phyloP scores from a whole-genome alignment of 164 flowering plant species.

The grape (Vitis vinifera) region DNA sequence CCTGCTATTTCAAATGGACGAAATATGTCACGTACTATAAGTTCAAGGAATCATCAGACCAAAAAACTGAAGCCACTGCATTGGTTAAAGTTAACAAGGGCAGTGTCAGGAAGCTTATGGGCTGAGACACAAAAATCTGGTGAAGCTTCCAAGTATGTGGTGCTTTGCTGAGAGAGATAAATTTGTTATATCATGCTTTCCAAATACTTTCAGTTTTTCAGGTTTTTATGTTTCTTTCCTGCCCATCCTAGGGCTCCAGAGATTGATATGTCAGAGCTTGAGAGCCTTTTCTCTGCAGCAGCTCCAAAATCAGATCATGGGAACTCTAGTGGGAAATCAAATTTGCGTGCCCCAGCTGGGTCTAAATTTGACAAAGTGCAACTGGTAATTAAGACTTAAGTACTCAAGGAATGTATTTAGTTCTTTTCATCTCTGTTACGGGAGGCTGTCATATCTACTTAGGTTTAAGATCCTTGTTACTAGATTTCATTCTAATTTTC shows the following conservation, averaged over 20 bases:
- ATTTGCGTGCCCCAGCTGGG: constrained; percentile 32
- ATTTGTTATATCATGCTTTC: neutral
- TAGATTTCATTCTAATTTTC: too few relatives aligned
- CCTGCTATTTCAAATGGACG: constrained; percentile 46
- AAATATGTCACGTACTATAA: constrained; percentile 36
- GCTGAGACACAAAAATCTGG: constrained; percentile 80
- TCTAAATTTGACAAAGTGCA: constrained; percentile 62
- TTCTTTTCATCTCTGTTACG: neutral
- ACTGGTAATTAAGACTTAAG: constrained; percentile 39
- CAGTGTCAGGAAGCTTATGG: constrained; percentile 93
- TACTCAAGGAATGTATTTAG: constrained; percentile 1
- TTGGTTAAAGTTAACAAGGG: constrained; percentile 88
- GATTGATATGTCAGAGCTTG: constrained; percentile 76
- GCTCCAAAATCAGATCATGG: constrained; percentile 44
- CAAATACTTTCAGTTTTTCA: neutral
- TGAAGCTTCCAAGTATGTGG: constrained; percentile 67
- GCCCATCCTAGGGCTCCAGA: constrained; percentile 61
- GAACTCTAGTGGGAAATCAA: constrained; percentile 35
- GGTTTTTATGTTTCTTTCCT: neutral
- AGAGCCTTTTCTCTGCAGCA: constrained; percentile 68
- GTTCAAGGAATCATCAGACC: constrained; percentile 38
- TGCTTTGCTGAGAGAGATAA: neutral
- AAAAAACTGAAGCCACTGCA: constrained; percentile 82
- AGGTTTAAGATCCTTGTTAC: too few relatives aligned
- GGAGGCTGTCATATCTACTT: neutral